Base-by-base conservation (phyloP, 768 basidiomycete species). In the Cubamyces lactineus region DNA sequence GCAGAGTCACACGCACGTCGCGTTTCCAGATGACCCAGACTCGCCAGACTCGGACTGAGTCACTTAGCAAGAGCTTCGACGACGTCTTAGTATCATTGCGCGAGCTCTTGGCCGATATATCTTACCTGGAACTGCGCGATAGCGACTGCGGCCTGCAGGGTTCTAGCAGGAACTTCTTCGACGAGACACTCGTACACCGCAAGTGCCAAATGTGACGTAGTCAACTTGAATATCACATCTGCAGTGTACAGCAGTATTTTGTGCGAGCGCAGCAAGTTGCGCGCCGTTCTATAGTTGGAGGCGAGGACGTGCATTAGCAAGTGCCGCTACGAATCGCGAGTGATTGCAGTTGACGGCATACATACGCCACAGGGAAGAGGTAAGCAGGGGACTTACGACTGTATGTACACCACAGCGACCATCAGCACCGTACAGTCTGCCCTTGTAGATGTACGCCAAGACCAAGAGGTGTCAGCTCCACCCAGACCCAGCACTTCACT, bases 11-110 rank as follows among this genome's bases (percentile, higher is more conserved):
- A 12, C 41, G 54, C 4, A 26, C 19, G 28, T 46, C 28, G 40
- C 48, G 47, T 2, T 40, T 47, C 55, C 61, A 62, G 1, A 62
- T 55, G 12, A 53, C 61, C 61, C 61, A 62, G 7, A 62, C 61
- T 11, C 61, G 38, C 54, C 61, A 62, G 5, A 62, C 46, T 26
- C 57, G 24, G 1, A 62, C 42, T 1, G 43, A 23, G 43, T 62
- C 61, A 8, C 55, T 48, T 2, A 62, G 42, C 40, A 50, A 30
- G 11, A 43, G 21, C 61, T 62, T 26, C 16, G 40, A 1, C 7
- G 5, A 40, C 5, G 21, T 1, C 42, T 60, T 28, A 60, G 24
- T 26, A 39, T 3, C 21, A 15, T 5, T 12, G 23, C 21, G 9
- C 11, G 34, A 34, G 34, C 1, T n/a, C 13, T 8, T 38, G 9